Base-by-base conservation (phyloP, 108 stramenopile genomes). In the Cyclotella cryptica region DNA sequence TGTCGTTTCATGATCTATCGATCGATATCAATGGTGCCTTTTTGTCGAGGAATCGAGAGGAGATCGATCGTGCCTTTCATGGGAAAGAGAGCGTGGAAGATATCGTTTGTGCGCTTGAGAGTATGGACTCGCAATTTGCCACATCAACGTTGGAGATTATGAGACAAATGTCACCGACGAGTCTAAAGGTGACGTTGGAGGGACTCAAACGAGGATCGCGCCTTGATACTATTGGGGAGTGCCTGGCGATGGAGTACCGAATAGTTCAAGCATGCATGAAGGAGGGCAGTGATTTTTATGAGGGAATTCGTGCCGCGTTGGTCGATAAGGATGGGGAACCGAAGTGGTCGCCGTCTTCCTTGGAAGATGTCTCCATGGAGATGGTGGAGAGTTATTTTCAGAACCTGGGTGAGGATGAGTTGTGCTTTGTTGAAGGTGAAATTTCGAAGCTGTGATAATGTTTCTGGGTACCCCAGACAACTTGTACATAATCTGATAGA, bases 271-370 rank as follows among this genome's bases (percentile, higher is more conserved):
- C 83, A 10, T 92, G 85, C 57, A 80, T 90, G 75, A 78, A 65
- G 67, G 68, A 69, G 27, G 82, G 72, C 0, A 73, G 73, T 28
- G 99, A 99, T 74, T 99, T 99, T 84, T 94, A 90, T 71, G 98
- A 98, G 74, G 99, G 99, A 7, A 92, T 99, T n/a, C 89, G 98
- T 24, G 92, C 98, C 26, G 85, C 91, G n/a, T 81, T 99, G 46
- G 90, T 99, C 10, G 99, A 99, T 72, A 93, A 92, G 73, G 97
- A 97, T 84, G 74, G 83, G 10, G 66, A 80, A 18, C 98, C 99
- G 35, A 84, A 79, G 68, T 99, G 99, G 99, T 82, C 77, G 54
- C 92, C 90, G 14, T 8, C 72, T 0, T 75, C 63, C 45, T 61
- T 91, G 29, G 70, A 72, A 30, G 89, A 89, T 47, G 88, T 92